Evolutionary conservation across 2,329 filamentous ascomycete species (phyloP), one percentile per base, ranked within the genome.

Genomic region (Aureobasidium sp.): DNA sequence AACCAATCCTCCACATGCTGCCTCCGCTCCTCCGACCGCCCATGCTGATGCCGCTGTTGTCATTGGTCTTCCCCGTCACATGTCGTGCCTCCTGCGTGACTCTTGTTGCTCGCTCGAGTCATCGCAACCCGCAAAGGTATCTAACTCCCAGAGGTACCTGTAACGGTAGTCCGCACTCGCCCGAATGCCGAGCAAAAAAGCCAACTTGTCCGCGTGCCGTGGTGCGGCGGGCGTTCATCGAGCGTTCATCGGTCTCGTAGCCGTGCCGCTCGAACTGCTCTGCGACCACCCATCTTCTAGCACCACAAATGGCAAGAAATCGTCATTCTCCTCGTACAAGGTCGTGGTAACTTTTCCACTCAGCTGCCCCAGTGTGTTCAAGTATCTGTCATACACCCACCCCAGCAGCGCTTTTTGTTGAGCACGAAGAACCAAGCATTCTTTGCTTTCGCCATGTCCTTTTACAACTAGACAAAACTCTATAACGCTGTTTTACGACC

Each of bases 211-310:
- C 42, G 55, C 29, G 20, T 48, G 45, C 55, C 55, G 55, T 22
- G 42, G 22, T 25, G 22, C 53, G 55, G 55, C 22, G n/a, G 55
- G 55, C 55, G 55, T 58, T 57, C 53, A 25, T 45, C 53, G 17
- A 25, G 22, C 27, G 52, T 42, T 42, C 36, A 44, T 56, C 39
- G 37, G 39, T 42, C 14, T 29, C 22, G 29, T 45, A 34, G 41
- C 41, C 53, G 53, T 45, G 39, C 53, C 53, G 53, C 41, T 22
- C 25, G 53, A 57, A 57, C 53, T 57, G 53, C 29, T 55, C 27
- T 20, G n/a, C n/a, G n/a, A 34, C n/a, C 4, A 52, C 48, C 48
- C 48, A 39, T 25, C 41, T 25, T 44, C 20, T 44, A 12, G 37
- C 25, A 42, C 25, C 22, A 25, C 22, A 25, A 25, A 25, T 17